These are phyloP conservation scores for Colletotrichum navitas DNA, from an alignment of 2,329 filamentous ascomycete genomes.

Conservation along the genomic window DNA sequence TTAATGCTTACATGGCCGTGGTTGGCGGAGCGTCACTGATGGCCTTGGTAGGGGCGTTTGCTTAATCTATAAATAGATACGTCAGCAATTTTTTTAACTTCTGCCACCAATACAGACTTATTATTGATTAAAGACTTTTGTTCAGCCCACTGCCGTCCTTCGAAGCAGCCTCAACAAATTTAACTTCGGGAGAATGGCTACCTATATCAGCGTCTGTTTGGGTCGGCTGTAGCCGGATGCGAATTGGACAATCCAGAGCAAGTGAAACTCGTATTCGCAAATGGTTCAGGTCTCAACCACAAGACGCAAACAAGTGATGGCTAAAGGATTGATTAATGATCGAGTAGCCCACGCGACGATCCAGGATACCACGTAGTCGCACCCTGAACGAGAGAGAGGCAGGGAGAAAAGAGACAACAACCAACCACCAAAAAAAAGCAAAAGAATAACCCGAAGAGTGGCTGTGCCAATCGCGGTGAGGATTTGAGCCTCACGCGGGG, in stretches of 20 bases:
- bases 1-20: constrained; percentile 74
- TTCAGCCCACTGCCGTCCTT: not conserved
- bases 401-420: no score
- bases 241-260: not conserved
- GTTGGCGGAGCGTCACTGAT: constrained; percentile 75
- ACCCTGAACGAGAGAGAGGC: not conserved
- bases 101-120: not conserved
- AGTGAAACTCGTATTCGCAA: not conserved
- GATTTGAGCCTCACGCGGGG: constrained; percentile 47
- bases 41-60: constrained; percentile 80
- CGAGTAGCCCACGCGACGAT: not conserved
- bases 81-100: not conserved
- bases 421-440: not conserved
- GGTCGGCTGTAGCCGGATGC: not conserved
- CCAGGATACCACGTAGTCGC: not conserved
- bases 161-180: not conserved
- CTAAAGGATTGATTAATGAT: not conserved
- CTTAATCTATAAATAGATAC: constrained; percentile 55
- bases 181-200: not conserved
- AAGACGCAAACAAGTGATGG: not conserved
- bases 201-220: not conserved
- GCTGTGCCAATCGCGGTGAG: constrained; percentile 34
- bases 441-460: constrained; percentile 22
- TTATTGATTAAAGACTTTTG: not conserved
- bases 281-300: not conserved